Evolutionary conservation across 1,284 basidiomycete species (phyloP).

Genomic region (Gomphus bonarii): DNA sequence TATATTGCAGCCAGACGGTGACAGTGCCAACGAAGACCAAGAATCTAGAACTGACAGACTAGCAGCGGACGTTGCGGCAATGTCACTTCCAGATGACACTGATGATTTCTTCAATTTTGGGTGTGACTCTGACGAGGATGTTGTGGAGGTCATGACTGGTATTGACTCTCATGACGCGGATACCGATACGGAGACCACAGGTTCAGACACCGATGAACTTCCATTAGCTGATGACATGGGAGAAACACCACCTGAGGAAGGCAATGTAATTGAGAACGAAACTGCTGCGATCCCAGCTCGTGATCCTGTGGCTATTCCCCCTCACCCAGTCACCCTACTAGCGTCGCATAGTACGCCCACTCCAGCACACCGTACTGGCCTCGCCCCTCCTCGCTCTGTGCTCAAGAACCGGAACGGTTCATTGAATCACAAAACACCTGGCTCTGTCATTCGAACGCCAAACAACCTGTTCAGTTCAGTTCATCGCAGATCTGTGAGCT

Average conservation of each 20-base stretch:
- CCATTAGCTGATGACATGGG: slow-evolving; percentile 9
- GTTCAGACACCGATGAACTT: slow-evolving; percentile 31
- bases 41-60: slow-evolving; percentile 27
- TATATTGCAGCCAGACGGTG: slow-evolving; percentile 35
- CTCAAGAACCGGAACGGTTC: slow-evolving; percentile 39
- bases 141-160: slow-evolving; percentile 33
- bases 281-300: slow-evolving; percentile 10
- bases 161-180: slow-evolving; percentile 20
- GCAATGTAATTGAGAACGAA: slow-evolving; percentile 13
- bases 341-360: slow-evolving; percentile 4
- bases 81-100: slow-evolving; percentile 1
- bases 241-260: slow-evolving; percentile 15
- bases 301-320: slow-evolving; percentile 7
- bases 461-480: slow-evolving; percentile 38
- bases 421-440: slow-evolving; percentile 36
- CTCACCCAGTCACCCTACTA: slow-evolving; percentile 1
- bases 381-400: slow-evolving; percentile 31
- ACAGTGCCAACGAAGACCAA: slow-evolving; percentile 25
- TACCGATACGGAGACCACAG: slow-evolving; percentile 37
- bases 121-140: slow-evolving; percentile 34
- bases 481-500: slow-evolving; percentile 80
- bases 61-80: not conserved
- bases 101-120: slow-evolving; percentile 12
- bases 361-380: slow-evolving; percentile 17
- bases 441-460: slow-evolving; percentile 23